These are phyloP conservation scores for Aspergillus persii DNA, from an alignment of 2,329 filamentous ascomycete species.

Conservation along the genomic window DNA sequence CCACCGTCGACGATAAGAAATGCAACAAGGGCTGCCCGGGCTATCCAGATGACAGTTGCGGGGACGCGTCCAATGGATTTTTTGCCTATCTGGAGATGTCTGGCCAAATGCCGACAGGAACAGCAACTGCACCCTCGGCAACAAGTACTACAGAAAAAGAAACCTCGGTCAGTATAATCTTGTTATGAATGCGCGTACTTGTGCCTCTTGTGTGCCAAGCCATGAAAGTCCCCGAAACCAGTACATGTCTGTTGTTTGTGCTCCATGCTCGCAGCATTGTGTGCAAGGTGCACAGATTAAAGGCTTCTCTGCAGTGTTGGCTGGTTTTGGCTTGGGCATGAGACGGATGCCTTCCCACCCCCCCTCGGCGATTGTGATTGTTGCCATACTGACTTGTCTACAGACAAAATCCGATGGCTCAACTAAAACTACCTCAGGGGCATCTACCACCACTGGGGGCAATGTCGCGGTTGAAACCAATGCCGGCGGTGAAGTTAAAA, in stretches of 20 bases:
- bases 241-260: not conserved
- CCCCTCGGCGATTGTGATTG: not conserved
- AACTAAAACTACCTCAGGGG: not conserved
- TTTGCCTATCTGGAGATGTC: constrained; percentile 45
- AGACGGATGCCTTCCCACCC: not conserved
- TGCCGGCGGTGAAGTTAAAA: constrained; percentile 25
- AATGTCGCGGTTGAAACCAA: constrained; percentile 22
- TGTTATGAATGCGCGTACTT: not conserved
- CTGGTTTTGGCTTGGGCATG: not conserved
- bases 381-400: constrained; percentile 6
- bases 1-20: constrained; percentile 26
- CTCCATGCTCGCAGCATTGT: not conserved
- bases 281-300: not conserved
- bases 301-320: not conserved
- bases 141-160: constrained; percentile 18
- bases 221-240: not conserved
- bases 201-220: not conserved
- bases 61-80: constrained; percentile 37
- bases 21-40: constrained; percentile 47
- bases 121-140: constrained; percentile 22
- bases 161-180: constrained; percentile 25
- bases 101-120: constrained; percentile 33
- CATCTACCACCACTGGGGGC: constrained; percentile 14
- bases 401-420: constrained; percentile 14
- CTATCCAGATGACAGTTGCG: constrained; percentile 48